Conservation (phyloP, 2,329 filamentous ascomycete species). For the Penicillium sp. region DNA sequence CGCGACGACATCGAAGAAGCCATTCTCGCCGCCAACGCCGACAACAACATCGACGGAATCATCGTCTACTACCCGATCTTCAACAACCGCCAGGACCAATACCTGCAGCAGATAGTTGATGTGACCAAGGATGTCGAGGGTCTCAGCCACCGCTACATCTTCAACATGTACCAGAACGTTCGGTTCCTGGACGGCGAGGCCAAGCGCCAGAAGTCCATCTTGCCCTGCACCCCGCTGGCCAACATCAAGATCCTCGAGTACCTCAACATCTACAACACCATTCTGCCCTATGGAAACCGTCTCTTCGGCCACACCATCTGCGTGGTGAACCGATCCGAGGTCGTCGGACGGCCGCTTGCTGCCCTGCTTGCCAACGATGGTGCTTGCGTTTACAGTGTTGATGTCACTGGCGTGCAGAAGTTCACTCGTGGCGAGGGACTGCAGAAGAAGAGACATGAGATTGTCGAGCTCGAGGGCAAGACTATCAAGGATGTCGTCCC, state of each 20-base stretch:
- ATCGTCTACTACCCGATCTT: constrained; percentile 99
- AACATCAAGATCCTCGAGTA: constrained; percentile 97
- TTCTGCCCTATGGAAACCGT: constrained; percentile 88
- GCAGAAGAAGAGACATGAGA: constrained; percentile 81
- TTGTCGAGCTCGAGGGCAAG: constrained; percentile 79
- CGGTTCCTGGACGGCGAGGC: constrained; percentile 77
- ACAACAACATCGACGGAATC: constrained; percentile 77
- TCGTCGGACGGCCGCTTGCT: constrained; percentile 89
- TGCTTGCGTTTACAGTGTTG: constrained; percentile 91
- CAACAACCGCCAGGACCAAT: constrained; percentile 84
- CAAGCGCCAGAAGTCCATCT: constrained; percentile 79
- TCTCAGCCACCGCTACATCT: constrained; percentile 87
- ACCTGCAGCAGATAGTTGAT: constrained; percentile 91
- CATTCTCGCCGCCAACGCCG: constrained; percentile 80
- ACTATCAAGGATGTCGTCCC: constrained; percentile 78
- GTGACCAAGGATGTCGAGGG: constrained; percentile 94
- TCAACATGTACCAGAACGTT: constrained; percentile 99
- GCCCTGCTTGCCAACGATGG: constrained; percentile 95
- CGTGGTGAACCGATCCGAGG: constrained; percentile 94
- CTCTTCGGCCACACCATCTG: constrained; percentile 93
- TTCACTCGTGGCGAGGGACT: constrained; percentile 90
- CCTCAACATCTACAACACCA: constrained; percentile 93
- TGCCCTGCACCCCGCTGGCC: constrained; percentile 93
- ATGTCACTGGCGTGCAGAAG: constrained; percentile 86
- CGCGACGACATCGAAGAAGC: constrained; percentile 89